phyloP scores from a whole-genome alignment of 2,329 filamentous ascomycete genomes.

The Phaeophleospora eucalypticola region DNA sequence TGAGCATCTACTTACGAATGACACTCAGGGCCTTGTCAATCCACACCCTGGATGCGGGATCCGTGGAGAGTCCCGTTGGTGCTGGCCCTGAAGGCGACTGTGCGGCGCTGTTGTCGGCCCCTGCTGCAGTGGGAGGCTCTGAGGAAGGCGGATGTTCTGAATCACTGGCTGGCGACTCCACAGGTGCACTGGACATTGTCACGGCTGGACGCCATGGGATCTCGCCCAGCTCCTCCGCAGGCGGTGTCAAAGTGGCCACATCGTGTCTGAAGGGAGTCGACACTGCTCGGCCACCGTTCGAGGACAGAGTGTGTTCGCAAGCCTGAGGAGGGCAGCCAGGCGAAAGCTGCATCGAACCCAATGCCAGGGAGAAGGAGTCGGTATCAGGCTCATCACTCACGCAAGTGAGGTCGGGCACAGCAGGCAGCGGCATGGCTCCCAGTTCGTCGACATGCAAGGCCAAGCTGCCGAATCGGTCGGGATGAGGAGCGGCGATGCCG shows the following conservation, averaged over 20 bases:
- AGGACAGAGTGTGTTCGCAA: not conserved
- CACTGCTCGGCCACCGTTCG: conserved; percentile 19
- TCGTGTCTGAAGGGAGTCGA: conserved; percentile 30
- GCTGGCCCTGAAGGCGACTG: conserved; percentile 1
- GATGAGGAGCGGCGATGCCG: conserved; percentile 47
- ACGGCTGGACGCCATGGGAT: conserved; percentile 34
- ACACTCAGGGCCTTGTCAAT: conserved; percentile 27
- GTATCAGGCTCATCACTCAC: not conserved
- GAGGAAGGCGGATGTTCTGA: conserved; percentile 18
- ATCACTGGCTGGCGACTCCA: conserved; percentile 41
- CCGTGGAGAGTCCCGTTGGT: not conserved
- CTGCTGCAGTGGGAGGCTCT: conserved; percentile 5
- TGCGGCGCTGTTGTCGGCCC: not conserved
- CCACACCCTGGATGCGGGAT: conserved; percentile 18
- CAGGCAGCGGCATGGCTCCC: too few species aligned
- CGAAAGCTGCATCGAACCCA: too few species aligned
- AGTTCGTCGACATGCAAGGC: conserved; percentile 17
- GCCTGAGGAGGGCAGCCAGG: not conserved
- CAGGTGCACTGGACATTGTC: conserved; percentile 32
- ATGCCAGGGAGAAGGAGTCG: too few species aligned
- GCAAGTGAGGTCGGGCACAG: not conserved
- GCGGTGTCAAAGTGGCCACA: conserved; percentile 44
- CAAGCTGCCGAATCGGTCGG: conserved; percentile 34
- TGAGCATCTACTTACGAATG: conserved; percentile 25
- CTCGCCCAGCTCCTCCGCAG: conserved; percentile 42